phyloP scores from a whole-genome alignment of 129 eudicot genomes.

The Sambucus nigra region DNA sequence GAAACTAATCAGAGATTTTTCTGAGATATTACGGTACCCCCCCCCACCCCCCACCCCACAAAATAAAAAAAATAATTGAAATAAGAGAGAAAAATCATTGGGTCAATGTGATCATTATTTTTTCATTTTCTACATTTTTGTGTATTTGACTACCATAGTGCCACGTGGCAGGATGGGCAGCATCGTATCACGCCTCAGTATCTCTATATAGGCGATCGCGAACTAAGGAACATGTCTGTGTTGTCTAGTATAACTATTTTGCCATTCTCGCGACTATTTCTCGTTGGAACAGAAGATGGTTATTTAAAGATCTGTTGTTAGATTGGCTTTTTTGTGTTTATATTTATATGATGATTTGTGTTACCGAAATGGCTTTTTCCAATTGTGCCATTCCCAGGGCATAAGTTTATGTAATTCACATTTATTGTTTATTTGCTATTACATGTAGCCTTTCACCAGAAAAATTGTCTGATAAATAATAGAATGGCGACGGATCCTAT shows the following conservation, averaged over 20 bases:
- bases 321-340: conserved; percentile 6
- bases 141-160: not conserved
- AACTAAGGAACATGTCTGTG: conserved; percentile 66
- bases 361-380: not conserved
- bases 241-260: conserved; percentile 67
- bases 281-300: conserved; percentile 96
- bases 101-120: too few relatives aligned
- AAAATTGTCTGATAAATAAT: too few relatives aligned
- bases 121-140: not conserved
- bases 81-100: too few relatives aligned
- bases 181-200: conserved; percentile 55
- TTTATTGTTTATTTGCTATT: not conserved
- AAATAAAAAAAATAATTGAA: too few relatives aligned
- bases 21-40: too few relatives aligned
- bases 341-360: not conserved
- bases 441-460: too few relatives aligned
- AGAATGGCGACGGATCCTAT: too few relatives aligned
- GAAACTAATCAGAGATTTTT: too few relatives aligned
- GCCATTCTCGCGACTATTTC: conserved; percentile 83
- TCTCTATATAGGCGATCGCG: conserved; percentile 66
- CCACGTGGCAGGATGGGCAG: conserved; percentile 62
- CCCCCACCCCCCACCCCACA: too few relatives aligned
- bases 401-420: not conserved
- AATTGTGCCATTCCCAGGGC: not conserved
- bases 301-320: conserved; percentile 74